phyloP scores from a whole-genome alignment of 2,329 filamentous ascomycete genomes.

The Phialophora macrospora region DNA sequence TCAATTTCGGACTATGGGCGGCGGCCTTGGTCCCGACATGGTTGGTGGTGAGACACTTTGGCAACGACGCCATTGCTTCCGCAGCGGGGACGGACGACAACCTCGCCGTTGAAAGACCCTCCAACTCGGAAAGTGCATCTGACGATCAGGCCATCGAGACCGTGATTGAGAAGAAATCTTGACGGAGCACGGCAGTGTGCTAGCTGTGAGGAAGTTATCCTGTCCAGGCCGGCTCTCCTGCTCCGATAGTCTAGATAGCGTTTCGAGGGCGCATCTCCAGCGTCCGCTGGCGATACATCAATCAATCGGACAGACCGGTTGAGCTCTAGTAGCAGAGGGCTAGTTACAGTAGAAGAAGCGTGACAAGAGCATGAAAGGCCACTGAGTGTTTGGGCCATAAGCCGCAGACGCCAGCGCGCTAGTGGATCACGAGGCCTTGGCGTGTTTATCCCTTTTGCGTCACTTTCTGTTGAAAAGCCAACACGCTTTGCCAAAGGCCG shows the following conservation, averaged over 20 bases:
- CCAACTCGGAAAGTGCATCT: constrained; percentile 6
- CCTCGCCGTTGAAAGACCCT: not conserved
- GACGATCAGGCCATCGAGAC: constrained; percentile 4
- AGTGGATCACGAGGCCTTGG: not conserved
- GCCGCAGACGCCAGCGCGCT: not conserved
- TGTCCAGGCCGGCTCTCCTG: too few species aligned
- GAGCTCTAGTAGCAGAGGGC: too few species aligned
- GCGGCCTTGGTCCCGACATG: constrained; percentile 68
- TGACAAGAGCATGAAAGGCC: too few species aligned
- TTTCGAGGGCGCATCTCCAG: too few species aligned
- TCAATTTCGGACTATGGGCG: constrained; percentile 73
- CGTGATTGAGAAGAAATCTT: not conserved
- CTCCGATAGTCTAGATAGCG: too few species aligned
- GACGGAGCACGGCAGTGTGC: too few species aligned
- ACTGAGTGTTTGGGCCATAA: not conserved
- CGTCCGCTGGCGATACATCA: too few species aligned
- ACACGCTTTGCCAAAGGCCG: not conserved
- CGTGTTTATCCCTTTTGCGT: constrained; percentile 10
- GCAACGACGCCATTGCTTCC: constrained; percentile 11
- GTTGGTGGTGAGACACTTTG: constrained; percentile 55
- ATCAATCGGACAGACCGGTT: too few species aligned
- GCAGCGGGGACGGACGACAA: not conserved
- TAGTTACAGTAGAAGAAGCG: too few species aligned
- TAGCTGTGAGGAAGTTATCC: too few species aligned
- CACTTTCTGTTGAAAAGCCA: not conserved